Evolutionary conservation across 495 filamentous ascomycete species (phyloP).

Genomic region (Hypoxylon trugodes): DNA sequence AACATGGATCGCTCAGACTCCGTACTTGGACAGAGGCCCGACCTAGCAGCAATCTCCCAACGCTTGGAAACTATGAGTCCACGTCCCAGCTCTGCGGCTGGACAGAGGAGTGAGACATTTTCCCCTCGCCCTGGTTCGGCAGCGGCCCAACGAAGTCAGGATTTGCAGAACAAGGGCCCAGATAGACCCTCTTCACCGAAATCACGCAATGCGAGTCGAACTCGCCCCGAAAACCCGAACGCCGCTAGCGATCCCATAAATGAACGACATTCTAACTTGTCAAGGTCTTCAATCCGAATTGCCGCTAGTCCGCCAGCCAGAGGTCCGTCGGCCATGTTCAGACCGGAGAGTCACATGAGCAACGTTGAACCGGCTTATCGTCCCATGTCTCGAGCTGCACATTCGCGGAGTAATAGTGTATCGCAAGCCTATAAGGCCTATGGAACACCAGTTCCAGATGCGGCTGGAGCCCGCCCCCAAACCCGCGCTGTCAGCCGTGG

Average conservation of each 20-base stretch:
- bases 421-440: neutral
- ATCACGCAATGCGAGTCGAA: constrained; percentile 4
- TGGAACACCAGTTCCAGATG: neutral
- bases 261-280: neutral
- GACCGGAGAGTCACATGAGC: constrained; percentile 1
- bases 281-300: neutral
- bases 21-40: neutral
- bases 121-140: neutral
- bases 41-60: neutral
- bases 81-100: neutral
- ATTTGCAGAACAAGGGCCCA: neutral
- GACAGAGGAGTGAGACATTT: neutral
- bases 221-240: neutral
- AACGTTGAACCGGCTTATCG: constrained; percentile 7
- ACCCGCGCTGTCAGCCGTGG: constrained; percentile 11
- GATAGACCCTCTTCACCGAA: constrained; percentile 1
- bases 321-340: neutral
- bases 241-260: neutral
- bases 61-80: neutral
- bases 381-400: neutral
- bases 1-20: neutral
- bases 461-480: neutral
- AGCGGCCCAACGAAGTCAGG: neutral
- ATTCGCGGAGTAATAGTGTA: neutral
- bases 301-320: neutral